phyloP scores from a whole-genome alignment of 2,329 filamentous ascomycete species.

The Dactylellina leptospora region DNA sequence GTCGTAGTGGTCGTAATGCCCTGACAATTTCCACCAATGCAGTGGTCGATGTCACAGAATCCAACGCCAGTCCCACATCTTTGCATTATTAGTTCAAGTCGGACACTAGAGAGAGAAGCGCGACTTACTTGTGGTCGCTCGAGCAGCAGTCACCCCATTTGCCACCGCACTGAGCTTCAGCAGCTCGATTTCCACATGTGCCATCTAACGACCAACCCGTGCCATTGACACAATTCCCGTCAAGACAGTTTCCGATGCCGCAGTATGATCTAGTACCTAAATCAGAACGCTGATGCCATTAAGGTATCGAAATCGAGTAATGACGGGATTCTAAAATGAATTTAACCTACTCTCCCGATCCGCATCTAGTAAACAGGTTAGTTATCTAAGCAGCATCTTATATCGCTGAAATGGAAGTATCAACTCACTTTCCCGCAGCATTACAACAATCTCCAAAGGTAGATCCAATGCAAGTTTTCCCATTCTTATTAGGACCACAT shows the following conservation, averaged over 20 bases:
- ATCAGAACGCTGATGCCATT: neutral
- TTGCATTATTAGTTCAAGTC: neutral
- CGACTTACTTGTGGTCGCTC: neutral
- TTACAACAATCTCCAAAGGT: slow-evolving; percentile 14
- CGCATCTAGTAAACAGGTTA: slow-evolving; percentile 10
- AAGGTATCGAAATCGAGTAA: neutral
- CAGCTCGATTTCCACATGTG: slow-evolving; percentile 4
- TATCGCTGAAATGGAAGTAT: neutral
- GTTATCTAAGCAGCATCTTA: neutral
- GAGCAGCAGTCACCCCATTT: slow-evolving; percentile 21
- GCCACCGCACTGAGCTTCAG: slow-evolving; percentile 1
- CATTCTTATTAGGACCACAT: slow-evolving; percentile 11
- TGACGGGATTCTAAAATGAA: neutral
- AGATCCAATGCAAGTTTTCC: slow-evolving; percentile 9
- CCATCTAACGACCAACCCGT: slow-evolving; percentile 6
- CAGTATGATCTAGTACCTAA: slow-evolving; percentile 6
- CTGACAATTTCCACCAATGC: slow-evolving; percentile 4
- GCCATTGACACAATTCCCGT: neutral
- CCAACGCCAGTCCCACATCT: slow-evolving; percentile 12
- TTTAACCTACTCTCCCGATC: slow-evolving; percentile 3
- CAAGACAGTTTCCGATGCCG: slow-evolving; percentile 17
- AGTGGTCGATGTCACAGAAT: slow-evolving; percentile 11
- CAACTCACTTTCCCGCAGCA: slow-evolving; percentile 15
- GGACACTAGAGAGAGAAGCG: neutral
- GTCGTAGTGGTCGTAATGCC: neutral